Base-by-base conservation (phyloP, 1,284 basidiomycete genomes). In the Pterula multifida region DNA sequence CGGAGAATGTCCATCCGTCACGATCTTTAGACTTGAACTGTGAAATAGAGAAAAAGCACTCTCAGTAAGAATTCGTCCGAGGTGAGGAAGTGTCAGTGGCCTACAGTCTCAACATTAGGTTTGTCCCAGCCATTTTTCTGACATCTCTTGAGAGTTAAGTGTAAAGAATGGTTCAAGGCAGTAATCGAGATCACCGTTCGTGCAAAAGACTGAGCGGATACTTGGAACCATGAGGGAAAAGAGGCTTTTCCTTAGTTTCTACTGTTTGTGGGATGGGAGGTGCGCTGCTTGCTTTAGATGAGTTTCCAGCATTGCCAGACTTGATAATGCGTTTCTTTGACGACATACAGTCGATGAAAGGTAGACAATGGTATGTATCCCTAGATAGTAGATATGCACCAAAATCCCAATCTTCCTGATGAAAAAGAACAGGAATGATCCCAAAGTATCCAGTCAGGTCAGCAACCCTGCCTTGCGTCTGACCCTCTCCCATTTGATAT, bases 121-220 rank as follows among this genome's bases (percentile, higher is more conserved):
- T 84, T 83, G 53, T 90, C 86, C 90, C 89, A 94, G 1, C 85
- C 86, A 52, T 78, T 74, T 64, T 90, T 90, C 60, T 90, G 87
- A 58, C 90, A 92, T 62, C 89, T 85, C n/a, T 51, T 9, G 55
- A 53, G 44, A n/a, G 36, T n/a, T 32, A 35, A 47, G 26, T 25
- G 28, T 21, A 22, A 32, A 32, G 21, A 23, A 39, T 21, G 2
- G 17, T 24, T 15, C 22, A 23, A 32, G 42, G 2, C 28, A 24
- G 48, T 21, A 49, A 26, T 3, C 36, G n/a, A 25, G 47, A 50
- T 48, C 49, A 83, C 84, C 79, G 81, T 69, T 92, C 89, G 51
- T 87, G 74, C 22, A 93, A 71, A 15, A 90, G 61, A 57, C 74
- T 82, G 42, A 89, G 60, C 2, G 90, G 90, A 50, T 76, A 82